Conservation (phyloP, 208 protist genomes). For the Crithidia acanthocephali region DNA sequence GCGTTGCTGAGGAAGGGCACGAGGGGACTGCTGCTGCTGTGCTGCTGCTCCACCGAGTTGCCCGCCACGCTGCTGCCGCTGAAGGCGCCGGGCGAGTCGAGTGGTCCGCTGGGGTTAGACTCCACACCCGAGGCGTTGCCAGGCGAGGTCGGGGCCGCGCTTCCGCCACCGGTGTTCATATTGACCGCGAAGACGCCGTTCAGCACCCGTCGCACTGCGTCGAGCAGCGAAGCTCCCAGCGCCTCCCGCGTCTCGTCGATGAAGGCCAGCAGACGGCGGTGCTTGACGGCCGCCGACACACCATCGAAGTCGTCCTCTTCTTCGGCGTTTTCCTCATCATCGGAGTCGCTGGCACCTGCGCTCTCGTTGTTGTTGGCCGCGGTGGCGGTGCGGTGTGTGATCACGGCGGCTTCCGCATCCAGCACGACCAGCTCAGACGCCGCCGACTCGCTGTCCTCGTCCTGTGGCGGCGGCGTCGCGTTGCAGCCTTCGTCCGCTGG, state of each 20-base stretch:
- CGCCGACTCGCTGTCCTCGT: background rate
- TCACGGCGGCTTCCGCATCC: background rate
- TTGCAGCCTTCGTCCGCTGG: no score
- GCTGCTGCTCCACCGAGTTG: slow-evolving; percentile 12
- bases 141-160: background rate
- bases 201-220: slow-evolving; percentile 5
- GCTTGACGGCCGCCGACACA: background rate
- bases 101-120: background rate
- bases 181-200: slow-evolving; percentile 26
- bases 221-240: slow-evolving; percentile 19
- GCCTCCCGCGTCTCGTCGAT: slow-evolving; percentile 9
- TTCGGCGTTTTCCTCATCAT: background rate
- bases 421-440: background rate
- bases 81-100: background rate
- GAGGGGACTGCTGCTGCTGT: background rate
- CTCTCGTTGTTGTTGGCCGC: background rate
- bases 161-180: background rate
- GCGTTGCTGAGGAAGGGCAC: slow-evolving; percentile 4
- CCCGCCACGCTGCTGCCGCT: slow-evolving; percentile 2
- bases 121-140: background rate
- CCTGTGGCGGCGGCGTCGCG: background rate
- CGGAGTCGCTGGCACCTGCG: background rate
- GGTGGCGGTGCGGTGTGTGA: background rate
- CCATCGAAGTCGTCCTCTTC: background rate
- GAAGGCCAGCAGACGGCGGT: slow-evolving; percentile 9